These are phyloP conservation scores for Fusarium solani-melongenae DNA, from an alignment of 2,329 filamentous ascomycete species.

Conservation along the genomic window DNA sequence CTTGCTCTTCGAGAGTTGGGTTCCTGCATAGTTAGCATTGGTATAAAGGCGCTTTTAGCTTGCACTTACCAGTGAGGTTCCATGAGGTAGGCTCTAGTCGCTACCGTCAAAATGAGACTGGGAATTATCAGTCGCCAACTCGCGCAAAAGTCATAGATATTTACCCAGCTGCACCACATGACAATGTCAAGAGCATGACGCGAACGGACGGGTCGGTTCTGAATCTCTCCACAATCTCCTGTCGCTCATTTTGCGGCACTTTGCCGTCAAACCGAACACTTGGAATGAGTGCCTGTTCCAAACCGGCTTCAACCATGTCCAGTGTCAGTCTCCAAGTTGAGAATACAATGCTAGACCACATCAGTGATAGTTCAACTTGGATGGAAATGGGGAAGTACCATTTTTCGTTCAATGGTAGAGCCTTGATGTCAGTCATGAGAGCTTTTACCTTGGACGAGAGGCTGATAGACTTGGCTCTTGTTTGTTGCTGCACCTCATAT, in stretches of 20 bases:
- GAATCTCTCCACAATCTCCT: constrained; percentile 54
- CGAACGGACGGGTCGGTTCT: constrained; percentile 48
- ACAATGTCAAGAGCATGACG: constrained; percentile 61
- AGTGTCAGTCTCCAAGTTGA: constrained; percentile 63
- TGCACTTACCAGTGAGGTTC: constrained; percentile 58
- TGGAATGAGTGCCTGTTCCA: constrained; percentile 49
- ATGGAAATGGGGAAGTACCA: constrained; percentile 40
- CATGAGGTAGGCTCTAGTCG: constrained; percentile 60
- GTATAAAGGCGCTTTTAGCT: fast-evolving
- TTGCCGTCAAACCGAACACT: constrained; percentile 60
- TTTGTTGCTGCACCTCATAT: neutral
- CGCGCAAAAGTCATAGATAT: no score
- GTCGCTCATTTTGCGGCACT: constrained; percentile 54
- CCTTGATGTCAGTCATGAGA: constrained; percentile 47
- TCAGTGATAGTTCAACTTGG: neutral
- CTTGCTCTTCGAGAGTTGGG: constrained; percentile 57
- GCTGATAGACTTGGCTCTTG: neutral
- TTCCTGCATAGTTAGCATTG: constrained; percentile 45
- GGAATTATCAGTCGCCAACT: neutral
- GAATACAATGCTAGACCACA: constrained; percentile 57
- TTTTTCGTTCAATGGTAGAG: constrained; percentile 44
- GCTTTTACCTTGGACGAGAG: constrained; percentile 49
- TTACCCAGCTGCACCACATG: constrained; percentile 64
- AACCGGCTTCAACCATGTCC: constrained; percentile 55
- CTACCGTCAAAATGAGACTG: constrained; percentile 60